phyloP scores from a whole-genome alignment of 371 early-diverging fungal genomes.

The Lichtheimia hyalospora region DNA sequence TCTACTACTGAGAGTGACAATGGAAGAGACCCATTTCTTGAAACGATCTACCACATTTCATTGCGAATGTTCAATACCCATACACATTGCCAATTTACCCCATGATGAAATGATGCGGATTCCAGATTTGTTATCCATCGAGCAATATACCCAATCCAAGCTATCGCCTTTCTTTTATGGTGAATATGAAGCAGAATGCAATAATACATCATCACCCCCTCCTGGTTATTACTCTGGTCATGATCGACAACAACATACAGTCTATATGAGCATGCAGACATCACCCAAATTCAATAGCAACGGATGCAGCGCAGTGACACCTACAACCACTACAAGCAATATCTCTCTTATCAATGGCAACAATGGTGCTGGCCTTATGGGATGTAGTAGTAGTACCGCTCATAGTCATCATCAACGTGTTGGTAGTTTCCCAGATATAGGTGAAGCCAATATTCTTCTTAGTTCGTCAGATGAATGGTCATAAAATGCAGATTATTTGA shows the following conservation, averaged over 20 bases:
- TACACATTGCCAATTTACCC: constrained; percentile 91
- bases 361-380: no score
- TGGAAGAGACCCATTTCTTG: constrained; percentile 18
- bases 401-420: constrained; percentile 3
- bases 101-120: constrained; percentile 55
- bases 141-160: constrained; percentile 24
- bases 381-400: neutral
- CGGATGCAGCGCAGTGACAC: neutral
- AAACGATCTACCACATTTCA: constrained; percentile 3
- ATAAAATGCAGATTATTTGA: neutral
- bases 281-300: neutral
- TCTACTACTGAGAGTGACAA: constrained; percentile 24
- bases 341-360: no score
- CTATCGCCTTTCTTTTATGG: constrained; percentile 34
- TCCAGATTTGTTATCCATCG: constrained; percentile 30
- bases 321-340: no score
- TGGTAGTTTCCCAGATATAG: constrained; percentile 4
- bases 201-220: neutral
- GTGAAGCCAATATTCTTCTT: constrained; percentile 7
- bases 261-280: constrained; percentile 11
- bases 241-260: constrained; percentile 6
- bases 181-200: constrained; percentile 6
- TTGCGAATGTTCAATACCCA: constrained; percentile 35
- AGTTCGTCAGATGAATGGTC: constrained; percentile 10
- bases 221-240: neutral